Evolutionary conservation across 306 rosid genomes (phyloP), one percentile per base, ranked within the genome.

Genomic region (Hippophae rhamnoides): DNA sequence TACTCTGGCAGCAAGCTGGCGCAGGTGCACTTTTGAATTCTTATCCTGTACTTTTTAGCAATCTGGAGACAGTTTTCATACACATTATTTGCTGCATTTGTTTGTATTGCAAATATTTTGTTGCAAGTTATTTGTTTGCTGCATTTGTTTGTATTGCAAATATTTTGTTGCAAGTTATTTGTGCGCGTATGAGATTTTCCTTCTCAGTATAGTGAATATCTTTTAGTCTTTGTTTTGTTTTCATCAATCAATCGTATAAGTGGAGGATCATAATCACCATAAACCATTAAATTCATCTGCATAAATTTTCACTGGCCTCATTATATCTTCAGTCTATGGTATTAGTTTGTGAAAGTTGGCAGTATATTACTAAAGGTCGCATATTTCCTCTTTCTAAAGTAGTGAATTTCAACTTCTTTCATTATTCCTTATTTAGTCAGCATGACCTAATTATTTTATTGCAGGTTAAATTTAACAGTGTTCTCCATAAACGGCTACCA

Each of bases 401-500:
- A 66, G 27, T 64, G 64, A 64, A 26, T 76, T 45, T 41, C 41
- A 8, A 18, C 3, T 3, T 71, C 65, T 50, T 58, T 69, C 23
- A 54, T 27, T 56, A 45, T 38, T 76, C 61, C 69, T 31, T 50
- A 55, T 60, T 57, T 45, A 56, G n/a, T 55, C 59, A 66, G 41
- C 41, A 50, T 10, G 61, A 48, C 18, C 61, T 62, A 45, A 26
- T 23, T 43, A 44, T 73, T 73, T 72, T 55, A 47, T 81, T 81
- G 80, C 88, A 92, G 99, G 74, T 92, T 74, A 88, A 85, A 96
- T 92, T 92, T 68, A 92, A 87, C 49, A 85, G 96, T 68, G 86
- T 87, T 69, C 92, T 92, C 68, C 81, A 74, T 43, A 88, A 85
- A 72, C 74, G 90, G 38, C 83, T 92, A 23, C 95, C 96, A 63